phyloP scores from a whole-genome alignment of 2,329 filamentous ascomycete genomes.

The Diaporthe citriasiana region DNA sequence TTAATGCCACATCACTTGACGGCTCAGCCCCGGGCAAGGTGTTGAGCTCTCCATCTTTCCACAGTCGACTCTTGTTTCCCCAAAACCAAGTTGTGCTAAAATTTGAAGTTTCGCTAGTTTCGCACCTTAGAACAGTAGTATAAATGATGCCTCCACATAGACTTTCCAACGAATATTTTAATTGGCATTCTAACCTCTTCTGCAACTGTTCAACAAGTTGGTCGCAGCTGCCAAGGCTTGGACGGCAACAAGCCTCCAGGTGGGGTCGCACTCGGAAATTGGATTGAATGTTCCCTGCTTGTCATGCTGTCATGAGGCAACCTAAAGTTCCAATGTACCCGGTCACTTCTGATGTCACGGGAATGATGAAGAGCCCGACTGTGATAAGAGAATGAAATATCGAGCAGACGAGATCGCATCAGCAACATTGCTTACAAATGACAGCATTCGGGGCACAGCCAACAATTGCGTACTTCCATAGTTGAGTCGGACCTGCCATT shows the following conservation, averaged over 20 bases:
- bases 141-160: rapidly evolving
- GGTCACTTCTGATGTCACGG: neutral
- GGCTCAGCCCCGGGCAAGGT: neutral
- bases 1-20: neutral
- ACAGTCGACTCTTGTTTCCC: no score
- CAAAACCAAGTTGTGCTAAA: neutral
- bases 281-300: neutral
- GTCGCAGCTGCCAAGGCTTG: neutral
- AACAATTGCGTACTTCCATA: no score
- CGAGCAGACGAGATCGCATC: neutral
- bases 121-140: no score
- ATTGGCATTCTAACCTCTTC: neutral
- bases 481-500: no score
- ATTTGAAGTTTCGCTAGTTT: neutral
- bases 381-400: neutral
- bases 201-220: neutral
- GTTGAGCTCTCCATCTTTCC: neutral
- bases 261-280: constrained; percentile 3
- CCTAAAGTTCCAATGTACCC: neutral
- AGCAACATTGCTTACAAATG: neutral
- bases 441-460: no score
- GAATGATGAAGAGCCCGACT: neutral
- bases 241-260: constrained; percentile 3
- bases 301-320: neutral
- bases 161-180: no score